Conservation (phyloP, 2,329 filamentous ascomycete species). For the Hysterium pulicare region DNA sequence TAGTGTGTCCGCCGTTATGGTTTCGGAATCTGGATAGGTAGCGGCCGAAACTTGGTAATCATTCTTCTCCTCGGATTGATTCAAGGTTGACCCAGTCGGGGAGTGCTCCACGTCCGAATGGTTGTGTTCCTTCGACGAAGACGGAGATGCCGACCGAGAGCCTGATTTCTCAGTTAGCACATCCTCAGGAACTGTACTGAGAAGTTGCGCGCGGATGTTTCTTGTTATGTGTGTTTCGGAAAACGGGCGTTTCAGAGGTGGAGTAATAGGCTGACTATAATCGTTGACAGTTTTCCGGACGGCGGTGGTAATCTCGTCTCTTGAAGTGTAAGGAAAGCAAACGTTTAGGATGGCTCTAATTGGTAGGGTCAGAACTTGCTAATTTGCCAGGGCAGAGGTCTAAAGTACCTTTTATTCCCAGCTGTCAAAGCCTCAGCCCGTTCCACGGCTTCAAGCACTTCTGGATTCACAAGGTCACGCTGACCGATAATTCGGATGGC, state of each 20-base stretch:
- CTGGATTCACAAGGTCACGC: constrained; percentile 75
- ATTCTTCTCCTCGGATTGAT: constrained; percentile 34
- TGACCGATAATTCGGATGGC: constrained; percentile 82
- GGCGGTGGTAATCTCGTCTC: constrained; percentile 90
- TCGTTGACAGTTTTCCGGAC: constrained; percentile 85
- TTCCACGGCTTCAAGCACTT: constrained; percentile 86
- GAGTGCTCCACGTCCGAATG: constrained; percentile 26
- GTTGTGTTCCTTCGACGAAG: constrained; percentile 34
- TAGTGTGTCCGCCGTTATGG: constrained; percentile 78
- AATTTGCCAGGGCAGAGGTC: no score
- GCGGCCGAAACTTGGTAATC: constrained; percentile 15
- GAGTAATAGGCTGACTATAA: constrained; percentile 69
- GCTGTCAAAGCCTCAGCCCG: constrained; percentile 82
- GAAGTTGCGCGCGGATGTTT: constrained; percentile 63
- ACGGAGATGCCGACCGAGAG: constrained; percentile 31
- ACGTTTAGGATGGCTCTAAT: constrained; percentile 73
- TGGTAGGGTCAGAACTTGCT: no score
- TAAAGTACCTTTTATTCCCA: constrained; percentile 70
- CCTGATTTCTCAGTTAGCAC: constrained; percentile 17
- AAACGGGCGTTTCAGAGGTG: constrained; percentile 63
- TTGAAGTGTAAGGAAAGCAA: constrained; percentile 95
- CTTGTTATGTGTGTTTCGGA: constrained; percentile 84
- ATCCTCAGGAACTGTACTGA: constrained; percentile 39
- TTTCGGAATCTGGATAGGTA: constrained; percentile 70
- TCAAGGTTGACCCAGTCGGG: constrained; percentile 38